Evolutionary conservation across 148 eudicot genomes (phyloP).

Genomic region (Camellia sinensis): DNA sequence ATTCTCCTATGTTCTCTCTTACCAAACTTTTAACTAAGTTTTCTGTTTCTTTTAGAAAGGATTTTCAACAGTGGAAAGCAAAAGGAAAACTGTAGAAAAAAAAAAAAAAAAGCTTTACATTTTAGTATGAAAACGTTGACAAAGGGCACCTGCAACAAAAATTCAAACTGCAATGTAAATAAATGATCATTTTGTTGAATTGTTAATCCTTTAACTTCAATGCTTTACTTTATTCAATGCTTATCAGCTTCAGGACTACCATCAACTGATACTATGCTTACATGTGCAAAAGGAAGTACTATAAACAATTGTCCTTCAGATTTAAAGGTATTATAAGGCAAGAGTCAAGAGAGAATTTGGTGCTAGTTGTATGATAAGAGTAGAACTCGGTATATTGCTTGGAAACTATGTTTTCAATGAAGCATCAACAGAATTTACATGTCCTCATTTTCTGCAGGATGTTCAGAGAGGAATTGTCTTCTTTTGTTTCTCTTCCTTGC

Average conservation of each 20-base stretch:
- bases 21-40: neutral
- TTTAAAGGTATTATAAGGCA: neutral
- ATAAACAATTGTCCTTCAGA: neutral
- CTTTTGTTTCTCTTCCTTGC: neutral
- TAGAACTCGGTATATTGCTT: neutral
- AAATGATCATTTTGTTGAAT: neutral
- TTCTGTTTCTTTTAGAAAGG: neutral
- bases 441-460: neutral
- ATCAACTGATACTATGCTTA: neutral
- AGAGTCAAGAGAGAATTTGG: no score
- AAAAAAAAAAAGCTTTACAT: neutral
- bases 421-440: neutral
- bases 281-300: neutral
- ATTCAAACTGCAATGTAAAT: neutral
- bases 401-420: neutral
- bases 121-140: conserved; percentile 7
- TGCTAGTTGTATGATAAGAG: no score
- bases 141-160: conserved; percentile 1
- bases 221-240: conserved; percentile 7
- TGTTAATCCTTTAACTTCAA: neutral
- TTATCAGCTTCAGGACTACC: neutral
- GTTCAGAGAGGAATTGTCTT: neutral
- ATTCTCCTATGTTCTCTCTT: neutral
- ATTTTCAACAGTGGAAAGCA: neutral
- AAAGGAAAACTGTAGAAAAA: neutral